These are phyloP conservation scores for Phytopythium kandeliae DNA, from an alignment of 352 stramenopile species.

Conservation along the genomic window DNA sequence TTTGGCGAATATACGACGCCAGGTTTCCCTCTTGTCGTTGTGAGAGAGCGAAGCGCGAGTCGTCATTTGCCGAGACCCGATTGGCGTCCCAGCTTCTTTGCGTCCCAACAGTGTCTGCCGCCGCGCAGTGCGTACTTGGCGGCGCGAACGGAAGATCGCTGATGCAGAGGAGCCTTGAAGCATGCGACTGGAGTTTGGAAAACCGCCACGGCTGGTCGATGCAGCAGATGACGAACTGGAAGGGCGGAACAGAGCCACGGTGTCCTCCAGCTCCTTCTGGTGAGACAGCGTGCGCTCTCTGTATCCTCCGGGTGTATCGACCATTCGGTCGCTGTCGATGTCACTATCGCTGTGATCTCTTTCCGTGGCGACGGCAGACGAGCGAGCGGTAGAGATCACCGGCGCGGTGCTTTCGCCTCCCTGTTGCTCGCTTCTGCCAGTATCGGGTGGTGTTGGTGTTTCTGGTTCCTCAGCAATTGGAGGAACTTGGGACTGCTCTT, in stretches of 20 bases:
- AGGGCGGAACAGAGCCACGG: slow-evolving; percentile 19
- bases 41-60: neutral
- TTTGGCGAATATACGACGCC: slow-evolving; percentile 39
- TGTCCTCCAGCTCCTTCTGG: slow-evolving; percentile 20
- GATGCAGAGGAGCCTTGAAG: neutral
- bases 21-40: slow-evolving; percentile 14
- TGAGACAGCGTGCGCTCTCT: slow-evolving; percentile 20
- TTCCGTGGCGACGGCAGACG: neutral
- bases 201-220: neutral
- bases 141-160: slow-evolving; percentile 25
- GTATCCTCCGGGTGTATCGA: slow-evolving; percentile 17
- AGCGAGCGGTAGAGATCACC: neutral
- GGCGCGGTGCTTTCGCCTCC: neutral
- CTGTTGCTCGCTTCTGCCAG: neutral
- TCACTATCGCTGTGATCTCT: neutral
- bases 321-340: slow-evolving; percentile 1
- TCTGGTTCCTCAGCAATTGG: neutral
- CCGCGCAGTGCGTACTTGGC: slow-evolving; percentile 20
- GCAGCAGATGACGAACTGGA: slow-evolving; percentile 5
- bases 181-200: neutral
- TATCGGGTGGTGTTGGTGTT: neutral
- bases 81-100: slow-evolving; percentile 16
- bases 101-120: slow-evolving; percentile 12
- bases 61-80: neutral
- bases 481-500: neutral